Conservation (phyloP, 257 asterid genomes). For the Prunella vulgaris region DNA sequence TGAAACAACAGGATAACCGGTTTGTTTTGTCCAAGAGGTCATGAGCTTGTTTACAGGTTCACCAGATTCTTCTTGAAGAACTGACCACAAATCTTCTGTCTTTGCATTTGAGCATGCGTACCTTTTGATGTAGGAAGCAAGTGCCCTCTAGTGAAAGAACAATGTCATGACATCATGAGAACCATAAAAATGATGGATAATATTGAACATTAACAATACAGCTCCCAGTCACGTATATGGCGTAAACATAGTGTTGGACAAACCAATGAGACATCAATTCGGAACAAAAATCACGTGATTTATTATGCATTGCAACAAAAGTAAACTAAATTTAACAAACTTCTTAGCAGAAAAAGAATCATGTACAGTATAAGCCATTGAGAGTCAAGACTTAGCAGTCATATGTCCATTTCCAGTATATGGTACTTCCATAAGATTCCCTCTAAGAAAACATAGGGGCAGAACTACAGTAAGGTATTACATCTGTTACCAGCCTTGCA, state of each 20-base stretch:
- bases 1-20: constrained; percentile 88
- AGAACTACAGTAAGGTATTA: not conserved
- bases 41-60: constrained; percentile 87
- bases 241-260: not conserved
- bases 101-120: constrained; percentile 86
- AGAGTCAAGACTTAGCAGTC: too few relatives aligned
- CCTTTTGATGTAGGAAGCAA: constrained; percentile 79
- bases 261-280: not conserved
- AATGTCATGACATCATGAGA: constrained; percentile 2
- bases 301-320: not conserved
- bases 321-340: not conserved
- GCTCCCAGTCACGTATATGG: not conserved
- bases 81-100: constrained; percentile 96
- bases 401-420: too few relatives aligned
- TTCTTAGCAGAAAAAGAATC: not conserved
- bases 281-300: not conserved
- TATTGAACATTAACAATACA: not conserved
- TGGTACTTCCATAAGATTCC: too few relatives aligned
- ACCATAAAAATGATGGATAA: not conserved
- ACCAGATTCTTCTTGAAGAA: constrained; percentile 83
- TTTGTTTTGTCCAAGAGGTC: constrained; percentile 92
- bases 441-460: too few relatives aligned
- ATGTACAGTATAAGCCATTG: not conserved
- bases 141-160: constrained; percentile 56
- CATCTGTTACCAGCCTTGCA: not conserved